Percentiles rank a stretch among this genome's conserved stretches.
These are phyloP conservation scores for Isatis lusitanica DNA, from an alignment of 441 rosid genomes.

Conservation along the genomic window DNA sequence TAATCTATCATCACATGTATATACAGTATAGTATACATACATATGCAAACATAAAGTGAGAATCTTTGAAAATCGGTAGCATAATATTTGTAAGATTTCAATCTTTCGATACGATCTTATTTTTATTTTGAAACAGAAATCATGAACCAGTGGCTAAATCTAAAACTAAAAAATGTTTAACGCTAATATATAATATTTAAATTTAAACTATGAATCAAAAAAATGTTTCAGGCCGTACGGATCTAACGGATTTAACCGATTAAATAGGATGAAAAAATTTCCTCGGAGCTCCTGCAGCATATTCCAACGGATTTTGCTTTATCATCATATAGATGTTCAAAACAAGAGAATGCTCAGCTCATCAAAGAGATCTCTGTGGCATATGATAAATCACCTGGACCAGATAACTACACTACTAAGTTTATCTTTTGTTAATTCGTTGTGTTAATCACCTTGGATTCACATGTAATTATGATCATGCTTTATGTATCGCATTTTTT, in stretches of 20 bases:
- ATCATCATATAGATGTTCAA: too few relatives aligned
- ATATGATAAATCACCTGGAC: too few relatives aligned
- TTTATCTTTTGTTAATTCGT: background rate
- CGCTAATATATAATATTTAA: background rate
- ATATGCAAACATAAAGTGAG: background rate
- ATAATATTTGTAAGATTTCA: background rate
- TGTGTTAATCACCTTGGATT: background rate
- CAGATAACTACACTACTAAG: too few relatives aligned
- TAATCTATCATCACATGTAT: slow-evolving; percentile 21
- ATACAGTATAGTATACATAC: background rate
- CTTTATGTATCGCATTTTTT: slow-evolving; percentile 12
- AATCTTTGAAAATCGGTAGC: slow-evolving; percentile 5
- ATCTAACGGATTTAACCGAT: too few relatives aligned
- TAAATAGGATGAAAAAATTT: too few relatives aligned
- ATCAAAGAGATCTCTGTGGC: too few relatives aligned
- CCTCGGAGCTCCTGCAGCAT: too few relatives aligned
- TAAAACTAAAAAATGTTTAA: background rate
- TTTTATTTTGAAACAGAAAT: background rate
- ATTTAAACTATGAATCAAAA: too few relatives aligned
- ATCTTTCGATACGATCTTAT: background rate
- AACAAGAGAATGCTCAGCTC: too few relatives aligned
- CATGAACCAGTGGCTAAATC: background rate
- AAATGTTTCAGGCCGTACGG: too few relatives aligned
- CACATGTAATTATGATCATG: background rate
- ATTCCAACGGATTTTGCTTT: too few relatives aligned